Evolutionary conservation across 768 basidiomycete genomes (phyloP), one percentile per base, ranked within the genome.

Genomic region (Roridomyces roridus): DNA sequence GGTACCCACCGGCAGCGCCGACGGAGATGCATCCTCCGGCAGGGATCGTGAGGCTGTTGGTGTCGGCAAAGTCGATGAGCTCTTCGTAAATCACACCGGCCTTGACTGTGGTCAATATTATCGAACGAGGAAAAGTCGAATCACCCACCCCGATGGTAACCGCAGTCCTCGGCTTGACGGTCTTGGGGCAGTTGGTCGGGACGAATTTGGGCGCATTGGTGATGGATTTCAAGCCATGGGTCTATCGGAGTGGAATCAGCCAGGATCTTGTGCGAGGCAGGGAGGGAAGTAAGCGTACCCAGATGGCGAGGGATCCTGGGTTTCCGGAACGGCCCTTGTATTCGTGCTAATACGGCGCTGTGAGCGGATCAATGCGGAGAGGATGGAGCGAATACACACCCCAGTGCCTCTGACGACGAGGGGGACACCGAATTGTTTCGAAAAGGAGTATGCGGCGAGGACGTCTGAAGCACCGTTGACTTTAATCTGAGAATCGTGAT

Each of bases 351-450:
- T 34, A n/a, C n/a, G n/a, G n/a, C n/a, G 1, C 10, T 34, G 6
- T 21, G 9, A 17, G 4, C 20, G n/a, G n/a, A 48, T 31, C 7
- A 6, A 31, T 14, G 6, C 7, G 29, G 6, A 7, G 29, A 31
- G n/a, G 29, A 31, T 31, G 7, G 7, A 37, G 4, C 8, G 45
- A 3, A 15, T 60, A 44, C 65, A 26, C 46, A 64, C 66, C 7
- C 70, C 70, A 21, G 68, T 68, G 46, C 65, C 68, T 51, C 68
- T 69, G 34, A 71, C 60, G 4, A 61, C 62, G 6, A 71, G 31
- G 12, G 61, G 60, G 7, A 68, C 61, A 15, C 57, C 57, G 10
- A 59, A 61, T 10, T 31, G 15, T 9, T 50, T 53, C 10, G 68
- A 57, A 55, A 68, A 71, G 17, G 36, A 36, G 45, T 69, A 69